Conservation (phyloP, 2,329 filamentous ascomycete species). For the Beauveria sp. region DNA sequence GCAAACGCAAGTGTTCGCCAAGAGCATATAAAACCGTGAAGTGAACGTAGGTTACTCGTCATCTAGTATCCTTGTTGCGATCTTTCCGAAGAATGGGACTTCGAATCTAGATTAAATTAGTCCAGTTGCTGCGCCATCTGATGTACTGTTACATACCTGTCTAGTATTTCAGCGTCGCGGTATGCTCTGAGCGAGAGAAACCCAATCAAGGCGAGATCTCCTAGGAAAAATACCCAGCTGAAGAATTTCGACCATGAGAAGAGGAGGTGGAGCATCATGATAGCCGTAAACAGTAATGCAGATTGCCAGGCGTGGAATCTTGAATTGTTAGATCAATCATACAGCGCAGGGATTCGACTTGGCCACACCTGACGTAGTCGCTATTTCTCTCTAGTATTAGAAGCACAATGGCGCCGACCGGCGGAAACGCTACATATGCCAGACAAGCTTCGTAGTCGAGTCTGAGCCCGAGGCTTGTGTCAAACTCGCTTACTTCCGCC, state of each 20-base stretch:
- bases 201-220: slow-evolving; percentile 67
- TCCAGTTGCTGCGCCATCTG: slow-evolving; percentile 16
- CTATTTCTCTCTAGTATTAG: slow-evolving; percentile 87
- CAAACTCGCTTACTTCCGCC: slow-evolving; percentile 68
- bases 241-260: slow-evolving; percentile 79
- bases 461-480: slow-evolving; percentile 79
- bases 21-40: not conserved
- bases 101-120: slow-evolving; percentile 53
- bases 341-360: not conserved
- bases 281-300: slow-evolving; percentile 68
- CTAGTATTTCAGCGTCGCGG: slow-evolving; percentile 64
- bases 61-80: slow-evolving; percentile 86
- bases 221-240: slow-evolving; percentile 73
- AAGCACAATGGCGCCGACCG: slow-evolving; percentile 75
- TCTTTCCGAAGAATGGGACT: slow-evolving; percentile 74
- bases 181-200: slow-evolving; percentile 76
- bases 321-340: not conserved
- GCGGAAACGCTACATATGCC: slow-evolving; percentile 80
- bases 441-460: slow-evolving; percentile 86
- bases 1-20: not conserved
- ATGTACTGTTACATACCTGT: slow-evolving; percentile 38
- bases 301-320: slow-evolving; percentile 96
- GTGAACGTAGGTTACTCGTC: slow-evolving; percentile 51
- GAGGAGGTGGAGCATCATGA: slow-evolving; percentile 73
- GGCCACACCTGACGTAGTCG: slow-evolving; percentile 80